Conservation (phyloP, 2,329 filamentous ascomycete species). For the Curvularia lunata region DNA sequence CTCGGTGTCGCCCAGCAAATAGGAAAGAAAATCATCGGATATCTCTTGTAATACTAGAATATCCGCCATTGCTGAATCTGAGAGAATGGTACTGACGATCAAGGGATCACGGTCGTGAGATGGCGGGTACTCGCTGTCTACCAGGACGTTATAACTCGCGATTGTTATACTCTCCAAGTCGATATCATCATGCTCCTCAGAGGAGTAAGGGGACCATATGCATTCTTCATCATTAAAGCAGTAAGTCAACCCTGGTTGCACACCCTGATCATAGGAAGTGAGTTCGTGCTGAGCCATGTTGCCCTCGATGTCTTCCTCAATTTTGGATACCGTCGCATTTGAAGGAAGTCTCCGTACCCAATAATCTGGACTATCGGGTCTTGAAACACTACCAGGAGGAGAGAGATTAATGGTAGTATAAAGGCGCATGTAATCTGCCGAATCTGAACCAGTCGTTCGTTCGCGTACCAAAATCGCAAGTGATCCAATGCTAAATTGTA, state of each 20-base stretch:
- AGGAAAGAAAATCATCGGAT: slow-evolving; percentile 67
- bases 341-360: slow-evolving; percentile 18
- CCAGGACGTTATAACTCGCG: slow-evolving; percentile 55
- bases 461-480: slow-evolving; percentile 63
- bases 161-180: slow-evolving; percentile 35
- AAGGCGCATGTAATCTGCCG: slow-evolving; percentile 60
- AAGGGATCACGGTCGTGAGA: slow-evolving; percentile 47
- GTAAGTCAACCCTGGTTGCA: slow-evolving; percentile 40
- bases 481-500: slow-evolving; percentile 58
- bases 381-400: neutral
- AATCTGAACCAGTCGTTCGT: slow-evolving; percentile 32
- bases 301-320: slow-evolving; percentile 11
- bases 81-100: slow-evolving; percentile 46
- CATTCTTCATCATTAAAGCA: slow-evolving; percentile 31
- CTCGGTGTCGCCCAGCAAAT: slow-evolving; percentile 57
- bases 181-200: neutral
- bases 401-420: slow-evolving; percentile 60
- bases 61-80: slow-evolving; percentile 43
- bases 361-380: slow-evolving; percentile 15
- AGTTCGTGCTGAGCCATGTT: neutral
- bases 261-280: slow-evolving; percentile 15
- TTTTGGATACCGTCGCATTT: neutral
- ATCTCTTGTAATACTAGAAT: slow-evolving; percentile 65
- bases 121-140: slow-evolving; percentile 49
- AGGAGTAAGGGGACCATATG: slow-evolving; percentile 31